phyloP scores from a whole-genome alignment of 345 rosid genomes.

The Microcos paniculata region DNA sequence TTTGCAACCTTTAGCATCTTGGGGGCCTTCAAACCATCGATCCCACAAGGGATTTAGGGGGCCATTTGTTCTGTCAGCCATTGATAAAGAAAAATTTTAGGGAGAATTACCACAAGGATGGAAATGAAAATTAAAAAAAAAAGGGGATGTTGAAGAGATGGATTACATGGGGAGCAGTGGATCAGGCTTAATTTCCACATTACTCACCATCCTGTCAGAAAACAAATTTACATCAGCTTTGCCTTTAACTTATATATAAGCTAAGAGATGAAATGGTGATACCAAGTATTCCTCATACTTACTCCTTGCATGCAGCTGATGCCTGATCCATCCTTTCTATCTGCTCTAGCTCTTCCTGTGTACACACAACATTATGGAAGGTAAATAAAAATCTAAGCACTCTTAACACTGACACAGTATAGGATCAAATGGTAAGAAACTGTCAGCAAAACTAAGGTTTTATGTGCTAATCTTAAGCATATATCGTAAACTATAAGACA shows the following conservation, averaged over 20 bases:
- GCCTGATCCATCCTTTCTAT: constrained; percentile 72
- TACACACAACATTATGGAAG: neutral
- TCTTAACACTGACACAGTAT: neutral
- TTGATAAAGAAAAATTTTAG: neutral
- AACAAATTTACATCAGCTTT: constrained; percentile 4
- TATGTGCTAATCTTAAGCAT: neutral
- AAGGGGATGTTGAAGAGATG: neutral
- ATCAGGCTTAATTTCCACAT: constrained; percentile 62
- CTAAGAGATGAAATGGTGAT: neutral
- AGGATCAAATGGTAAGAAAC: neutral
- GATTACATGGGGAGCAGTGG: constrained; percentile 74
- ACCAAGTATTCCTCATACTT: constrained; percentile 20
- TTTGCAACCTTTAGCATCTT: constrained; percentile 60
- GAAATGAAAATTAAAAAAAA: neutral
- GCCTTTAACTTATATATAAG: neutral
- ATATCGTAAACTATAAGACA: neutral
- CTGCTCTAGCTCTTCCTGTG: constrained; percentile 78
- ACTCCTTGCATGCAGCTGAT: constrained; percentile 78
- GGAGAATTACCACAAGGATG: neutral
- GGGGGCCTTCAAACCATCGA: constrained; percentile 82
- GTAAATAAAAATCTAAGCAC: neutral
- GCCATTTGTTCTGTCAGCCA: constrained; percentile 59
- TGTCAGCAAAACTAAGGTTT: neutral
- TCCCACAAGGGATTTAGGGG: constrained; percentile 77
- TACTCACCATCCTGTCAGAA: constrained; percentile 49